phyloP scores from a whole-genome alignment of 768 basidiomycete genomes.

The Glaciozyma antarctica region DNA sequence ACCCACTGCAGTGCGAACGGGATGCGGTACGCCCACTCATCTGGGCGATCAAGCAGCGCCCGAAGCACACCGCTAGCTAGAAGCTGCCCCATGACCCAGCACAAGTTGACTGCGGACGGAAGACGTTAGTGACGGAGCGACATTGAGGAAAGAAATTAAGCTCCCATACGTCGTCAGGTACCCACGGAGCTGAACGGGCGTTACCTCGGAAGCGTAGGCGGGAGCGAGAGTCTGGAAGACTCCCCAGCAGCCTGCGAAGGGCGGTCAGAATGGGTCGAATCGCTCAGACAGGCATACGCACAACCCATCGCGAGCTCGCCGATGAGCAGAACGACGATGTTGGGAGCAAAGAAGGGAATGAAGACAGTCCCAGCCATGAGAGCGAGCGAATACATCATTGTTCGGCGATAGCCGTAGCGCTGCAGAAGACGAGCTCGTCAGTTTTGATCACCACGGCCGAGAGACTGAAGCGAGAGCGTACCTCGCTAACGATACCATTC shows the following conservation, averaged over 20 bases:
- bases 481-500: no score
- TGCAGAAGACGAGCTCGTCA: no score
- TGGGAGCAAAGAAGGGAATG: conserved; percentile 34
- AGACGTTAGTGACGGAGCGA: not conserved
- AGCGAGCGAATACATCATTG: not conserved
- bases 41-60: conserved; percentile 25
- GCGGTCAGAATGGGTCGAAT: no score
- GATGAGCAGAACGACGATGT: conserved; percentile 18
- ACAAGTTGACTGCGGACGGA: conserved; percentile 39
- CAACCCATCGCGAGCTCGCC: conserved; percentile 15
- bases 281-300: no score
- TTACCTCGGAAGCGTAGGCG: conserved; percentile 36
- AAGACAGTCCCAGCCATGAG: conserved; percentile 28
- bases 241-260: conserved; percentile 3
- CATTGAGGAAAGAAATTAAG: no score
- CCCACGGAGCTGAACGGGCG: conserved; percentile 16
- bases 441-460: no score
- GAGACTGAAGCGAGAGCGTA: no score
- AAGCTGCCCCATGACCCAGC: conserved; percentile 38
- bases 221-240: conserved; percentile 37
- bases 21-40: conserved; percentile 31
- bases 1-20: conserved; percentile 27
- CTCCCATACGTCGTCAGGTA: no score
- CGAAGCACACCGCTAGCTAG: conserved; percentile 34
- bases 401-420: not conserved